Percentiles rank a stretch among this genome's conserved stretches.
Conservation (phyloP, 257 asterid genomes). For the Solanum ahanhuiri region DNA sequence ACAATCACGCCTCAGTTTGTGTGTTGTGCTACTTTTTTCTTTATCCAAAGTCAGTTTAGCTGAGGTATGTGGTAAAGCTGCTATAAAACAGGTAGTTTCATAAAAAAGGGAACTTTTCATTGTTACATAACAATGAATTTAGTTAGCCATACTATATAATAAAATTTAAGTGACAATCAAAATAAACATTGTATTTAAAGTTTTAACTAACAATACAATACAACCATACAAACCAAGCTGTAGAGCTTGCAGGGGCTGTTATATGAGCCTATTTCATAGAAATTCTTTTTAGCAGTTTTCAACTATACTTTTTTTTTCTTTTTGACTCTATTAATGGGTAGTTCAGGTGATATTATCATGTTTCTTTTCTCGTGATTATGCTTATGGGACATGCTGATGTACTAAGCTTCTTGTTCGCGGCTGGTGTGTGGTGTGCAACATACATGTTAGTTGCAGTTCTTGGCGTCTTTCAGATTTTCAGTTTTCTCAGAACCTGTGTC, state of each 20-base stretch:
- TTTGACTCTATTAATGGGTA: conserved; percentile 3
- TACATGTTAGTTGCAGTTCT: conserved; percentile 66
- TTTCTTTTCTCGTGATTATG: conserved; percentile 18
- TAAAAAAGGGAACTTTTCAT: background rate
- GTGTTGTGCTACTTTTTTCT: background rate
- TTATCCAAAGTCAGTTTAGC: background rate
- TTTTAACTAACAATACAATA: background rate
- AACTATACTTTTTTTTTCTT: background rate
- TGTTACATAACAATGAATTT: background rate
- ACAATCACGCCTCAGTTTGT: background rate
- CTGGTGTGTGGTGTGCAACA: conserved; percentile 73
- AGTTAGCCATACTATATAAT: background rate
- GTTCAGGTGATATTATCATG: conserved; percentile 37
- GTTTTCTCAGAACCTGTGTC: conserved; percentile 22
- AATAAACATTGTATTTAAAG: background rate
- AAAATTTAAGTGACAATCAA: background rate
- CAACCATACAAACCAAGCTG: background rate
- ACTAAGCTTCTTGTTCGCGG: conserved; percentile 43
- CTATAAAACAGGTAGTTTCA: background rate
- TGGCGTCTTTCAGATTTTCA: conserved; percentile 41
- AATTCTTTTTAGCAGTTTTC: background rate
- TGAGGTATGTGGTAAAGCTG: background rate
- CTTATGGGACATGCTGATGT: conserved; percentile 46
- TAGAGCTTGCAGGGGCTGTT: background rate
- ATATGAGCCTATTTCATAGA: background rate